phyloP scores from a whole-genome alignment of 108 stramenopile genomes.

The Cyclostephanos invisitatus region DNA sequence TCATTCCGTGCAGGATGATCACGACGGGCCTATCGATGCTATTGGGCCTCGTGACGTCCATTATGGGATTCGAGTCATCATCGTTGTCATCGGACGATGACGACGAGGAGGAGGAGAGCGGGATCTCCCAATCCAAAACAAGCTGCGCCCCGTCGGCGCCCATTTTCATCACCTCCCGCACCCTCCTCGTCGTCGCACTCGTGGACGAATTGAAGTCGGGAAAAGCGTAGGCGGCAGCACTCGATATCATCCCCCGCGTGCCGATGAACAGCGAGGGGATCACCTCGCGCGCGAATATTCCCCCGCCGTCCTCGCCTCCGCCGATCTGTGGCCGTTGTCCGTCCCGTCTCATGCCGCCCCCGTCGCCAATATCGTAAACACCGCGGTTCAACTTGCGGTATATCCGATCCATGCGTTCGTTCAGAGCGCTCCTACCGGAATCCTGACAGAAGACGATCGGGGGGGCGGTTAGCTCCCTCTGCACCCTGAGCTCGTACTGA shows the following conservation, averaged over 20 bases:
- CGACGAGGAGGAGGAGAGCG: constrained; percentile 10
- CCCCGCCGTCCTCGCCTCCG: constrained; percentile 6
- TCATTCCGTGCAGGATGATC: constrained; percentile 81
- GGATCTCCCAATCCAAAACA: constrained; percentile 84
- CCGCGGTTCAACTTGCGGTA: constrained; percentile 24
- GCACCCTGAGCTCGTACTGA: constrained; percentile 63
- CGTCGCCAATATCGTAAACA: not conserved
- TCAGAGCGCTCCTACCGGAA: constrained; percentile 12
- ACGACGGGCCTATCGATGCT: constrained; percentile 64
- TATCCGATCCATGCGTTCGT: constrained; percentile 29
- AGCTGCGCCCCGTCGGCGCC: constrained; percentile 74
- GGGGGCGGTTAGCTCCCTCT: constrained; percentile 56
- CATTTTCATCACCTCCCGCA: too few relatives aligned
- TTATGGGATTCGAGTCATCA: constrained; percentile 23
- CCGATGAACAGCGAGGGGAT: constrained; percentile 79
- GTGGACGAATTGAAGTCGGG: constrained; percentile 32
- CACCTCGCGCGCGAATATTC: constrained; percentile 64
- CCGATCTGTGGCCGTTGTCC: not conserved
- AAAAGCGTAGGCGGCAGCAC: constrained; percentile 70
- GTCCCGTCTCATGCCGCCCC: constrained; percentile 10
- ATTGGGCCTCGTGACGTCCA: constrained; percentile 29
- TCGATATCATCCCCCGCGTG: constrained; percentile 65
- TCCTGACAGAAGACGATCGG: constrained; percentile 71
- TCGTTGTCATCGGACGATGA: not conserved
- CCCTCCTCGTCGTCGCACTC: constrained; percentile 33